Percentiles rank a stretch among this genome's conserved stretches.
Evolutionary conservation across 164 flowering plant genomes (phyloP).

Genomic region (Brasenia schreberi): DNA sequence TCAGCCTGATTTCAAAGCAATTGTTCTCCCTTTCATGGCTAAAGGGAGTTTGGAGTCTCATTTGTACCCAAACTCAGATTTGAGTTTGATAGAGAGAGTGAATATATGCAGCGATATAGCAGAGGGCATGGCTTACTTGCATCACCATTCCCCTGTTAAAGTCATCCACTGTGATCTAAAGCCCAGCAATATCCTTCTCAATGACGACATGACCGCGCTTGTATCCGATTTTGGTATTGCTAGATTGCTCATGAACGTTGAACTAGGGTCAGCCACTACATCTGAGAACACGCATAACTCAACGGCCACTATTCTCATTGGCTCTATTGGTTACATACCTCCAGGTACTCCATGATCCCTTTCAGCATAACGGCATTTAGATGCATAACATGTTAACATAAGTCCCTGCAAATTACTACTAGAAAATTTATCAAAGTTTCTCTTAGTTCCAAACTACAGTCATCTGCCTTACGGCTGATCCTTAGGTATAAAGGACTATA

Average conservation of each 20-base stretch:
- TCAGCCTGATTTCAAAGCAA: slow-evolving; percentile 18
- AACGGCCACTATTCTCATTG: slow-evolving; percentile 14
- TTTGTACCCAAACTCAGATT: slow-evolving; percentile 9
- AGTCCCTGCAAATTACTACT: neutral
- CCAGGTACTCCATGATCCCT: slow-evolving; percentile 17
- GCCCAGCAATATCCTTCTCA: slow-evolving; percentile 21
- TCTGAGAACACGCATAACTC: slow-evolving; percentile 2
- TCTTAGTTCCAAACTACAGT: neutral
- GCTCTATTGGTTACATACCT: slow-evolving; percentile 21
- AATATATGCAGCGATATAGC: slow-evolving; percentile 19
- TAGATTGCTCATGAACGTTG: slow-evolving; percentile 16
- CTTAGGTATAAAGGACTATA: neutral
- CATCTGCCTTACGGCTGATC: neutral
- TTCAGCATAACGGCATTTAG: neutral
- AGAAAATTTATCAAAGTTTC: neutral
- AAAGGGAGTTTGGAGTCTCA: slow-evolving; percentile 23
- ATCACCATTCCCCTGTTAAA: slow-evolving; percentile 25
- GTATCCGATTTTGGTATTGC: slow-evolving; percentile 24
- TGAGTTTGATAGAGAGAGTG: slow-evolving; percentile 12
- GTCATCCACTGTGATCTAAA: slow-evolving; percentile 26
- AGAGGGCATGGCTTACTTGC: slow-evolving; percentile 25
- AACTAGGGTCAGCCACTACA: slow-evolving; percentile 2
- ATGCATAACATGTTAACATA: neutral
- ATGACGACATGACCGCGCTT: slow-evolving; percentile 20
- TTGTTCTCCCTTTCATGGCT: slow-evolving; percentile 25